phyloP scores from a whole-genome alignment of 345 rosid genomes.

The Linum lewisii region DNA sequence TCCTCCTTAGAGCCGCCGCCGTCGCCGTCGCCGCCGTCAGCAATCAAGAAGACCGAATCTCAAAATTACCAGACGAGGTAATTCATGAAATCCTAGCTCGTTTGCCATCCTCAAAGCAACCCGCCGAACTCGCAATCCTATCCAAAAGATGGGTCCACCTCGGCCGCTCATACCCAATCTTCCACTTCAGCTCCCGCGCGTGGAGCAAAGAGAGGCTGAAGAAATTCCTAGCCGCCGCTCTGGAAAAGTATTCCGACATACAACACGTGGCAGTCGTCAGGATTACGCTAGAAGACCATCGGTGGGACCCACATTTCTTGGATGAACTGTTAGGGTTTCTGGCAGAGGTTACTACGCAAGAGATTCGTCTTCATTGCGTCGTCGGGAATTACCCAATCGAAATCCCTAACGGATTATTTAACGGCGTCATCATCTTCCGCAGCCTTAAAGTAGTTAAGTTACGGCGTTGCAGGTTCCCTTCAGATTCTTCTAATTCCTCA shows the following conservation, averaged over 20 bases:
- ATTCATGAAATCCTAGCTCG: neutral
- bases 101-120: neutral
- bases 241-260: neutral
- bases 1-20: no score
- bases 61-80: neutral
- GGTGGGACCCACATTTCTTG: no score
- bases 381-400: no score
- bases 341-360: no score
- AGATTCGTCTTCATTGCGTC: no score
- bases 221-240: neutral
- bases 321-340: no score
- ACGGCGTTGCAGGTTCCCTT: neutral
- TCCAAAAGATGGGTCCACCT: neutral
- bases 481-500: neutral
- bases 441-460: neutral
- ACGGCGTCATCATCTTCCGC: no score
- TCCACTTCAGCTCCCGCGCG: neutral
- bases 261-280: no score
- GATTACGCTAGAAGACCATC: no score
- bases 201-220: neutral
- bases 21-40: neutral
- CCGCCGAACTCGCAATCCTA: neutral
- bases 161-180: neutral
- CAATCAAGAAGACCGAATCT: conserved; percentile 5
- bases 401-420: no score